Percentiles rank a stretch among this genome's conserved stretches.
These are phyloP conservation scores for Fusarium miscanthi DNA, from an alignment of 2,329 filamentous ascomycete genomes.

Conservation along the genomic window DNA sequence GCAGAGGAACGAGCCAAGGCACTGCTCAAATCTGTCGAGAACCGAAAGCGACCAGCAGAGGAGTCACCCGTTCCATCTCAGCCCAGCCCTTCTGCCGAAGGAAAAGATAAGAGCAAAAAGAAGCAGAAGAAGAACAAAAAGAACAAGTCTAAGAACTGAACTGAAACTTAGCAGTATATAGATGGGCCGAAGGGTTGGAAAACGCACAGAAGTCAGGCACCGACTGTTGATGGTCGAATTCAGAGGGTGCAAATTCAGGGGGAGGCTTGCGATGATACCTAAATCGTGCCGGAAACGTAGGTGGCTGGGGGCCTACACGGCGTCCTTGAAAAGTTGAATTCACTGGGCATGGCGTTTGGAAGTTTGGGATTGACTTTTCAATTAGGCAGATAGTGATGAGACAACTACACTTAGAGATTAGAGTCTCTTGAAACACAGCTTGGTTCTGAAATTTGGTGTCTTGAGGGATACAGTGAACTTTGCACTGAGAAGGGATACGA, in stretches of 20 bases:
- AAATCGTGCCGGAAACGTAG: neutral
- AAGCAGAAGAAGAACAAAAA: conserved; percentile 51
- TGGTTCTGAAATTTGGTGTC: neutral
- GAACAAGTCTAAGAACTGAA: conserved; percentile 45
- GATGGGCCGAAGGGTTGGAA: neutral
- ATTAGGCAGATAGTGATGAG: neutral
- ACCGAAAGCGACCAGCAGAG: conserved; percentile 56
- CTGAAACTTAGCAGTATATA: neutral
- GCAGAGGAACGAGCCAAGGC: conserved; percentile 67
- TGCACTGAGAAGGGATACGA: no score
- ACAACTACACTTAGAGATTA: neutral
- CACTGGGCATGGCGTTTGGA: conserved; percentile 30
- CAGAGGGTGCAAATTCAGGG: neutral
- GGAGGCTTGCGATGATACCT: conserved; percentile 23
- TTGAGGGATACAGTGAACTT: neutral
- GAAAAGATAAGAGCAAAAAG: conserved; percentile 46
- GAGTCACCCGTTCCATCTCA: conserved; percentile 46
- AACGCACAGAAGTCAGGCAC: neutral
- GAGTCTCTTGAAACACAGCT: neutral
- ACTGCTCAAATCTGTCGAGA: conserved; percentile 59
- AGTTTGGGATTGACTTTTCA: neutral
- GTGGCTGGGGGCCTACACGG: neutral
- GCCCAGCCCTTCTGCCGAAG: conserved; percentile 26
- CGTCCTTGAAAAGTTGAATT: conserved; percentile 17
- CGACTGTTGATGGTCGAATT: neutral